Conservation (phyloP, 202 grass and related monocot genomes). For the Panicum virgatum region DNA sequence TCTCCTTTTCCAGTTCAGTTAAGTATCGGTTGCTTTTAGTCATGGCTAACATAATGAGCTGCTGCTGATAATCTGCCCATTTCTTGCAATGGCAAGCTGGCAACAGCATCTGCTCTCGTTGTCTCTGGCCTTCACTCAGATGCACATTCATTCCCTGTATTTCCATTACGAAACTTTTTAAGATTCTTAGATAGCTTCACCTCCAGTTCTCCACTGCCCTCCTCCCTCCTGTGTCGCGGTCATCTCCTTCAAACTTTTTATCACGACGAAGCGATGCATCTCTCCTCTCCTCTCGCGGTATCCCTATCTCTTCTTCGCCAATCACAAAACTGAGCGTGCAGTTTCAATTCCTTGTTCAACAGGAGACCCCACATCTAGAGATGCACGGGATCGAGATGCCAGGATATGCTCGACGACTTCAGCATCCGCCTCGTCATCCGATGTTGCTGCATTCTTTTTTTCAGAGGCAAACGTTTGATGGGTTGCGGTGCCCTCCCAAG, state of each 20-base stretch:
- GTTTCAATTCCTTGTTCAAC: not conserved
- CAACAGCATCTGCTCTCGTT: not conserved
- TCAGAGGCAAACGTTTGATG: not conserved
- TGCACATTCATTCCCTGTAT: not conserved
- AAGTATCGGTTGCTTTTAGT: not conserved
- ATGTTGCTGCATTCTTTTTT: not conserved
- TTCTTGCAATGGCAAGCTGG: not conserved
- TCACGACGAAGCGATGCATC: not conserved
- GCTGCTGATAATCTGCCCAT: not conserved
- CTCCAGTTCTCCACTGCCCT: no score
- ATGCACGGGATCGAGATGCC: not conserved
- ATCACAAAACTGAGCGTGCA: not conserved
- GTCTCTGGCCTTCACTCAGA: not conserved
- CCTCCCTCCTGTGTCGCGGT: not conserved
- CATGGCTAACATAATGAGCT: not conserved
- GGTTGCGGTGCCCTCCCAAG: not conserved
- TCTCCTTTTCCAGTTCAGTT: not conserved
- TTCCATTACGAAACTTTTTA: not conserved
- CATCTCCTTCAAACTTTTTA: not conserved
- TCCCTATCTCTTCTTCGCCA: not conserved
- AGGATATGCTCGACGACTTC: constrained; percentile 8
- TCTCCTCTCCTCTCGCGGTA: not conserved
- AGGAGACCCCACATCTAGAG: not conserved
- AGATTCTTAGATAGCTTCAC: not conserved
- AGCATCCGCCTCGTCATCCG: not conserved